phyloP scores from a whole-genome alignment of 2,329 filamentous ascomycete genomes.

The Paradendryphiella salina region DNA sequence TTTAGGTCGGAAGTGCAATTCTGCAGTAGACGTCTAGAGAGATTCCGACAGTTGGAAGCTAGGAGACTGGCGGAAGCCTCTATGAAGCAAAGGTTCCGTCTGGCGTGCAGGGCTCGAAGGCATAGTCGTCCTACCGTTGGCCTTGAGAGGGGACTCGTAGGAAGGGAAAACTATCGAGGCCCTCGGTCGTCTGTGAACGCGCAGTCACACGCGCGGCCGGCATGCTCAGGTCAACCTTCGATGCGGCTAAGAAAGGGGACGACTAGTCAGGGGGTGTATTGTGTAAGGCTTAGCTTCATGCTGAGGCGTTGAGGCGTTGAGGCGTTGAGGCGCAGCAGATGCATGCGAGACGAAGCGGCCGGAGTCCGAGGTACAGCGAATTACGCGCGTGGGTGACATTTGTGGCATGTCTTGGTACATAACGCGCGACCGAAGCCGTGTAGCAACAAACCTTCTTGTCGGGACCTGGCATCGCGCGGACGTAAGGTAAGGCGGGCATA shows the following conservation, averaged over 20 bases:
- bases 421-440: not conserved
- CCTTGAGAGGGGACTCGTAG: too few relatives aligned
- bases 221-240: not conserved
- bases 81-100: conserved; percentile 4
- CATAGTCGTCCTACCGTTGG: too few relatives aligned
- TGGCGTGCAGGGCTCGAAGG: not conserved
- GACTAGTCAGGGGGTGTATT: conserved; percentile 1
- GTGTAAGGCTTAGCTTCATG: not conserved
- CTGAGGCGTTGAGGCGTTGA: not conserved
- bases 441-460: not conserved
- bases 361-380: not conserved
- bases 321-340: not conserved
- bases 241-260: not conserved
- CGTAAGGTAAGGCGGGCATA: not conserved
- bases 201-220: conserved; percentile 1
- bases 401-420: not conserved
- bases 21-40: not conserved
- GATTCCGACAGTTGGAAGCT: not conserved
- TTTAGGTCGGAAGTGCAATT: conserved; percentile 1
- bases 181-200: not conserved
- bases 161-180: not conserved
- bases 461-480: not conserved
- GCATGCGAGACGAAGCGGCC: not conserved
- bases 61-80: not conserved
- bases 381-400: not conserved